phyloP scores from a whole-genome alignment of 345 rosid species.

The Stellera chamaejasme region DNA sequence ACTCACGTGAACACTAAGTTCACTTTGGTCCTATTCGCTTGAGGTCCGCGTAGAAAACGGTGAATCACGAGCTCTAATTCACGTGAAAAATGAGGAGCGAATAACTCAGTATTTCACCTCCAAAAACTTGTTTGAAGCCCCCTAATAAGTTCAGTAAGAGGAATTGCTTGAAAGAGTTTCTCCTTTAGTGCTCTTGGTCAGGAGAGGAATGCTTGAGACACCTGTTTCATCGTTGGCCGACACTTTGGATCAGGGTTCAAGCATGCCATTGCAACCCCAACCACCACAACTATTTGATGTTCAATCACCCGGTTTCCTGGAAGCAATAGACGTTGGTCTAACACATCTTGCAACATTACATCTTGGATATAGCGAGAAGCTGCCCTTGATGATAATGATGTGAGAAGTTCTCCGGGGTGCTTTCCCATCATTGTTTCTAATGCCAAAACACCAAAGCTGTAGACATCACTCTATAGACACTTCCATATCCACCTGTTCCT shows the following conservation, averaged over 20 bases:
- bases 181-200: background rate
- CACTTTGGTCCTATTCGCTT: too few relatives aligned
- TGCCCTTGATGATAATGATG: slow-evolving; percentile 1
- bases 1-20: too few relatives aligned
- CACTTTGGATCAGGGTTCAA: background rate
- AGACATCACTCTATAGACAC: slow-evolving; percentile 9
- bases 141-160: too few relatives aligned
- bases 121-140: too few relatives aligned
- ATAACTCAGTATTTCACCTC: too few relatives aligned
- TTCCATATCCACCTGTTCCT: slow-evolving; percentile 10
- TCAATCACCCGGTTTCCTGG: background rate
- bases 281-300: background rate
- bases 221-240: slow-evolving; percentile 12
- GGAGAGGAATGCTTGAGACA: slow-evolving; percentile 2
- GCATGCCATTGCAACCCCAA: background rate
- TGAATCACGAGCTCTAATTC: too few relatives aligned
- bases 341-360: background rate
- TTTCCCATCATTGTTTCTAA: slow-evolving; percentile 12
- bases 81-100: too few relatives aligned
- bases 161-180: background rate
- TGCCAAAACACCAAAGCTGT: slow-evolving; percentile 16
- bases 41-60: too few relatives aligned
- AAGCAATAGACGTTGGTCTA: slow-evolving; percentile 1
- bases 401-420: slow-evolving; percentile 13
- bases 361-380: background rate